A percentile compares a stretch with the other conserved stretches of the same genome.
Evolutionary conservation across 768 basidiomycete species (phyloP).

Genomic region (Glaciozyma martinii): DNA sequence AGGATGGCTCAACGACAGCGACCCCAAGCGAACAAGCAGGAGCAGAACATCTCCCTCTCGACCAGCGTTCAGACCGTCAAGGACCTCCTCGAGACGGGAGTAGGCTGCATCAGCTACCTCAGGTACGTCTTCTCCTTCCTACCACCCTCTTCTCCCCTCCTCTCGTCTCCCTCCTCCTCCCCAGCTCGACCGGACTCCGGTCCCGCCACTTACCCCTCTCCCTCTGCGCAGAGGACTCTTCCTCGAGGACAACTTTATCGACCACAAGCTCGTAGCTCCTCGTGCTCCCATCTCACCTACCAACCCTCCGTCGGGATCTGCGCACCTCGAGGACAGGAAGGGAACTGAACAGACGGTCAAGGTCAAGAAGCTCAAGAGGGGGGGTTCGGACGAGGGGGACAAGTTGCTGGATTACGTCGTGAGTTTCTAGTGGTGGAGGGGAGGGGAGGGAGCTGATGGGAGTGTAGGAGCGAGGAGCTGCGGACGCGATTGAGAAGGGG

Average conservation of each 20-base stretch:
- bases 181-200: neutral
- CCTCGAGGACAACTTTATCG: slow-evolving; percentile 25
- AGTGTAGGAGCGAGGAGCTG: slow-evolving; percentile 69
- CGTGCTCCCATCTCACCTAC: slow-evolving; percentile 5
- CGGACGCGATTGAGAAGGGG: slow-evolving; percentile 72
- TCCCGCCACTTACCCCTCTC: neutral
- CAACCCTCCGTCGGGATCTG: neutral
- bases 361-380: slow-evolving; percentile 64
- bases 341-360: slow-evolving; percentile 46
- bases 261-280: slow-evolving; percentile 15
- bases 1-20: neutral
- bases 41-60: neutral
- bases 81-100: slow-evolving; percentile 24
- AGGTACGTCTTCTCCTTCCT: slow-evolving; percentile 7
- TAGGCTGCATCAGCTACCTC: slow-evolving; percentile 32
- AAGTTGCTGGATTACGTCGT: slow-evolving; percentile 72
- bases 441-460: neutral
- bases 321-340: slow-evolving; percentile 7
- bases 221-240: slow-evolving; percentile 24
- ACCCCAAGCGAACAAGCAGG: neutral
- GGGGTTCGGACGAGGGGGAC: slow-evolving; percentile 74
- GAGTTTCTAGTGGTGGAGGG: slow-evolving; percentile 32
- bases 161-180: no score
- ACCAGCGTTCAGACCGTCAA: slow-evolving; percentile 1
- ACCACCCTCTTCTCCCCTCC: neutral